phyloP scores from a whole-genome alignment of 108 stramenopile species.

The Craspedostauros australis region DNA sequence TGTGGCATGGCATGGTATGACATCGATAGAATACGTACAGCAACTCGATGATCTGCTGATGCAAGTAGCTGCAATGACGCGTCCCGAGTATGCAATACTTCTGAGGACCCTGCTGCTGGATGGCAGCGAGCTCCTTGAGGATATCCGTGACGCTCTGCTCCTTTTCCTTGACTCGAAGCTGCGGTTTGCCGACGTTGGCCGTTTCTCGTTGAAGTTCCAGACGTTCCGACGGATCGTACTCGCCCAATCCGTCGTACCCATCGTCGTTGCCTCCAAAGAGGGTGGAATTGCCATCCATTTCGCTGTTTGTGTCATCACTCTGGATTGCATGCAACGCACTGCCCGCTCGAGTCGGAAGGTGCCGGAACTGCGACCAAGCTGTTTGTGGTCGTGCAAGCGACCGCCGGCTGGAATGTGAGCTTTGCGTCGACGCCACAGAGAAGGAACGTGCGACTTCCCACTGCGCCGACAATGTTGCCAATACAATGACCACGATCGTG shows the following conservation, averaged over 20 bases:
- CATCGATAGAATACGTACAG: conserved; percentile 45
- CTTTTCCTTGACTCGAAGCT: conserved; percentile 42
- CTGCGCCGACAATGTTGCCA: too few relatives aligned
- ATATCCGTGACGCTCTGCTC: conserved; percentile 74
- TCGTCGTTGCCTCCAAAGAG: too few relatives aligned
- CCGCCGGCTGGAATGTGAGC: too few relatives aligned
- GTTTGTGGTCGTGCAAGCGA: too few relatives aligned
- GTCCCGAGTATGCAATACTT: conserved; percentile 93
- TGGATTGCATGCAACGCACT: too few relatives aligned
- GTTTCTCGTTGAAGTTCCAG: conserved; percentile 15
- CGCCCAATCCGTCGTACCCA: conserved; percentile 23
- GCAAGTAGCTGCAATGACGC: conserved; percentile 89
- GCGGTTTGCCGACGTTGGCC: conserved; percentile 58
- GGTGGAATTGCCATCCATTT: too few relatives aligned
- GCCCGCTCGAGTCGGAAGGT: too few relatives aligned
- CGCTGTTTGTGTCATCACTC: too few relatives aligned
- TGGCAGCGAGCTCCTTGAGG: conserved; percentile 84
- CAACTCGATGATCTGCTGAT: conserved; percentile 93
- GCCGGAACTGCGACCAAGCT: too few relatives aligned
- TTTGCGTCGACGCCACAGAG: too few relatives aligned
- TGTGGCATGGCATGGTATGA: neutral
- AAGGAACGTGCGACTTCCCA: too few relatives aligned
- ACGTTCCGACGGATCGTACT: conserved; percentile 38
- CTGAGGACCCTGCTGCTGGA: conserved; percentile 86
- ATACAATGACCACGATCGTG: too few relatives aligned